These are phyloP conservation scores for Tilletia indica DNA, from an alignment of 1,284 basidiomycete species.

Conservation along the genomic window DNA sequence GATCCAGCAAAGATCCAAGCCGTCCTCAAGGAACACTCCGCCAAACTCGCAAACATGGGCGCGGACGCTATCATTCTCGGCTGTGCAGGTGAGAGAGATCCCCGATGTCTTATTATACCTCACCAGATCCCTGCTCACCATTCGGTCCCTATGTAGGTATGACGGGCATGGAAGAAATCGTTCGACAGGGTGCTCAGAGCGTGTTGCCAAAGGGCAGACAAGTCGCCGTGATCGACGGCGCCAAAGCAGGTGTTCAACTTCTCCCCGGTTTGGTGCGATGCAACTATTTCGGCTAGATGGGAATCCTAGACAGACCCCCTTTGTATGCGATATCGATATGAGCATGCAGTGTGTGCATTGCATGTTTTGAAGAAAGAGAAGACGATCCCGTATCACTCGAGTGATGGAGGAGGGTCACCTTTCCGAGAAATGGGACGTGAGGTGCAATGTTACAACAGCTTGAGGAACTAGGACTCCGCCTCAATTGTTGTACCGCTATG, in stretches of 20 bases:
- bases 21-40: constrained; percentile 24
- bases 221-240: constrained; percentile 64
- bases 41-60: constrained; percentile 26
- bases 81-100: constrained; percentile 31
- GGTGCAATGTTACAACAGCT: too few relatives aligned
- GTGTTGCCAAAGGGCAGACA: neutral
- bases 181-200: constrained; percentile 23
- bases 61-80: constrained; percentile 45
- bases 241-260: constrained; percentile 68
- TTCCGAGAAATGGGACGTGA: too few relatives aligned
- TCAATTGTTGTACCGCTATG: constrained; percentile 11
- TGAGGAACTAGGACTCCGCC: neutral
- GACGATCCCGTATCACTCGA: neutral
- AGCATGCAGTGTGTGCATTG: too few relatives aligned
- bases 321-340: too few relatives aligned
- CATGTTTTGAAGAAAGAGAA: neutral
- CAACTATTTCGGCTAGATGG: constrained; percentile 60
- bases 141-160: constrained; percentile 22
- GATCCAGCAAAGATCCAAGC: constrained; percentile 27
- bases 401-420: too few relatives aligned
- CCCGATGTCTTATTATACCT: neutral
- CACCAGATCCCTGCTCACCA: too few relatives aligned
- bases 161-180: constrained; percentile 38
- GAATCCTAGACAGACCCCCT: too few relatives aligned
- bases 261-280: constrained; percentile 65